phyloP scores from a whole-genome alignment of 306 rosid genomes.

The Cucurbita pepo region DNA sequence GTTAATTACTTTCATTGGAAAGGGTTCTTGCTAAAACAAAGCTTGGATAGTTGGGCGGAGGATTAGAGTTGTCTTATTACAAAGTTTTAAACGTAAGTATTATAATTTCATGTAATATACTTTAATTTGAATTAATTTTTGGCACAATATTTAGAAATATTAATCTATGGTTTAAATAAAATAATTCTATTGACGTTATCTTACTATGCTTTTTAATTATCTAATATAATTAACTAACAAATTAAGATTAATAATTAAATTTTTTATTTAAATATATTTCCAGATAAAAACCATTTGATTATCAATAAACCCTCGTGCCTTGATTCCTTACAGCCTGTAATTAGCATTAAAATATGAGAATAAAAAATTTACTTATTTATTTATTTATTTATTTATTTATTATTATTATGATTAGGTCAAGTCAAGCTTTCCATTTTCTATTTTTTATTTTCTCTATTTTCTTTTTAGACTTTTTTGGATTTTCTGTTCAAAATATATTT shows the following conservation, averaged over 20 bases:
- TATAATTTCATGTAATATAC: too few relatives aligned
- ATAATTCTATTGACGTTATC: background rate
- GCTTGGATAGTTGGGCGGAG: too few relatives aligned
- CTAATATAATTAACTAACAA: background rate
- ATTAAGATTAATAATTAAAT: background rate
- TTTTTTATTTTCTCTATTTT: too few relatives aligned
- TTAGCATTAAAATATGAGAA: slow-evolving; percentile 11
- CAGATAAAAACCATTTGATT: background rate
- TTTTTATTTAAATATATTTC: background rate
- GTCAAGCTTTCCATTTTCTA: too few relatives aligned
- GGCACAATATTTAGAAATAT: too few relatives aligned
- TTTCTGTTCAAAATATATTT: background rate
- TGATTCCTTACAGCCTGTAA: slow-evolving; percentile 49
- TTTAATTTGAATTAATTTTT: too few relatives aligned
- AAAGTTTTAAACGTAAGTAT: too few relatives aligned
- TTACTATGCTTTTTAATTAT: background rate
- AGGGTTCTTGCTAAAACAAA: too few relatives aligned
- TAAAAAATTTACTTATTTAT: slow-evolving; percentile 6
- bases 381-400: too few relatives aligned
- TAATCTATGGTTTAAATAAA: too few relatives aligned
- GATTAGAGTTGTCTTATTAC: too few relatives aligned
- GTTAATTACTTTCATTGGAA: too few relatives aligned
- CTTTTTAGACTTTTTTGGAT: background rate
- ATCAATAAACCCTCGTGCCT: slow-evolving; percentile 28
- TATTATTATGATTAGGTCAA: background rate